A percentile compares a stretch with the other conserved stretches of the same genome.
These are phyloP conservation scores for Pulveroboletus frians DNA, from an alignment of 768 basidiomycete genomes.

Conservation along the genomic window DNA sequence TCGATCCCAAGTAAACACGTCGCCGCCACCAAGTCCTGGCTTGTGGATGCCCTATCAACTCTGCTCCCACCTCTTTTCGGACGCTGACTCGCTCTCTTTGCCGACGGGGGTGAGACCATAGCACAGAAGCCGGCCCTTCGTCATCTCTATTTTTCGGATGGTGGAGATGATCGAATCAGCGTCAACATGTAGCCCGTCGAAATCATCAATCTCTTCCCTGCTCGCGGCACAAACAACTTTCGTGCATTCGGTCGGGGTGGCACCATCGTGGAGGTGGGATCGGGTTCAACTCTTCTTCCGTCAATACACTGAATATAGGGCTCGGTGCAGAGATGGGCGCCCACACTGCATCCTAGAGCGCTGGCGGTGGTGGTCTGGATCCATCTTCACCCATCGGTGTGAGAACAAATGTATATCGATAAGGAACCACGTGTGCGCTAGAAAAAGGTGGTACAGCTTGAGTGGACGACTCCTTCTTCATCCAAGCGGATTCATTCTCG, in stretches of 20 bases:
- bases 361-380: slow-evolving; percentile 16
- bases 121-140: slow-evolving; percentile 10
- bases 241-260: slow-evolving; percentile 4
- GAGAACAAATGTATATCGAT: background rate
- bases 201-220: slow-evolving; percentile 25
- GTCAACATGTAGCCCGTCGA: slow-evolving; percentile 25
- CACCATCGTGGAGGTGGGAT: background rate
- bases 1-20: too few species aligned
- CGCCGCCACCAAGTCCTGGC: too few species aligned
- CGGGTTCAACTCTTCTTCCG: slow-evolving; percentile 10
- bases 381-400: slow-evolving; percentile 2
- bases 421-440: background rate
- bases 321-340: slow-evolving; percentile 2
- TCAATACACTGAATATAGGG: background rate
- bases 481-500: background rate
- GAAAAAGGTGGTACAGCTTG: background rate
- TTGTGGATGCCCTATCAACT: too few species aligned
- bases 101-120: slow-evolving; percentile 9
- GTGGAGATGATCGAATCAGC: slow-evolving; percentile 17
- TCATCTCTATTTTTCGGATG: slow-evolving; percentile 10
- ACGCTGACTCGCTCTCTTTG: slow-evolving; percentile 13
- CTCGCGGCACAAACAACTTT: slow-evolving; percentile 10
- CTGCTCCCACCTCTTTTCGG: background rate
- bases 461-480: background rate
- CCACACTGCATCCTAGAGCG: slow-evolving; percentile 1